Evolutionary conservation across 2,329 filamentous ascomycete genomes (phyloP).

Genomic region (Aspergillus sojae): DNA sequence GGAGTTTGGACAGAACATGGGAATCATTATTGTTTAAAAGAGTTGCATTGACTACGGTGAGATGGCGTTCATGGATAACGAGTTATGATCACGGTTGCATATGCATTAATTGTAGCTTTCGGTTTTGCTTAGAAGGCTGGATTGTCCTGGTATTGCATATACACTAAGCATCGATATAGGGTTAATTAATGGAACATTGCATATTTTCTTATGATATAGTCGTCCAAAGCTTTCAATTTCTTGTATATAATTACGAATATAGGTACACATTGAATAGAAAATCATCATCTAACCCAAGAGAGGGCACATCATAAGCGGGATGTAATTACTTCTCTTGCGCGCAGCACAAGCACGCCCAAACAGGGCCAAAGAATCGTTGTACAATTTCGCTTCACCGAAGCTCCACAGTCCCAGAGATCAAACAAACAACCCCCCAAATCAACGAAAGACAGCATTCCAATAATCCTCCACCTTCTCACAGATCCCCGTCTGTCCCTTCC

Average conservation of each 20-base stretch:
- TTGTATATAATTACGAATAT: neutral
- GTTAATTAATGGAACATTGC: neutral
- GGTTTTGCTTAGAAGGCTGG: neutral
- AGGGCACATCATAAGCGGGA: neutral
- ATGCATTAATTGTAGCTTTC: neutral
- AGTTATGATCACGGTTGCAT: neutral
- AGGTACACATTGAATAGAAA: neutral
- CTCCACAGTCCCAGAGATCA: neutral
- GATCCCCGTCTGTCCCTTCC: slow-evolving; percentile 34
- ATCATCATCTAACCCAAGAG: neutral
- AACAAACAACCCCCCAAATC: neutral
- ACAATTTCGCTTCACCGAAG: neutral
- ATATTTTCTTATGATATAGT: neutral
- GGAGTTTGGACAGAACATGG: neutral
- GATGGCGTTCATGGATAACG: slow-evolving; percentile 31
- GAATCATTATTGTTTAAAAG: neutral
- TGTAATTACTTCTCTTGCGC: neutral
- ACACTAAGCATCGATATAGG: neutral
- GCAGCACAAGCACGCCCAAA: neutral
- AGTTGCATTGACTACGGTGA: neutral
- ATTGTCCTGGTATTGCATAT: neutral
- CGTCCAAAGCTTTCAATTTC: neutral
- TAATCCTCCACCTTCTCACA: slow-evolving; percentile 37
- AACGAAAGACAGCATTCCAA: slow-evolving; percentile 36
- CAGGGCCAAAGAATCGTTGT: neutral